Percentiles rank a stretch among this genome's conserved stretches.
These are phyloP conservation scores for Colletotrichum eremochloae DNA, from an alignment of 2,329 filamentous ascomycete genomes.

Conservation along the genomic window DNA sequence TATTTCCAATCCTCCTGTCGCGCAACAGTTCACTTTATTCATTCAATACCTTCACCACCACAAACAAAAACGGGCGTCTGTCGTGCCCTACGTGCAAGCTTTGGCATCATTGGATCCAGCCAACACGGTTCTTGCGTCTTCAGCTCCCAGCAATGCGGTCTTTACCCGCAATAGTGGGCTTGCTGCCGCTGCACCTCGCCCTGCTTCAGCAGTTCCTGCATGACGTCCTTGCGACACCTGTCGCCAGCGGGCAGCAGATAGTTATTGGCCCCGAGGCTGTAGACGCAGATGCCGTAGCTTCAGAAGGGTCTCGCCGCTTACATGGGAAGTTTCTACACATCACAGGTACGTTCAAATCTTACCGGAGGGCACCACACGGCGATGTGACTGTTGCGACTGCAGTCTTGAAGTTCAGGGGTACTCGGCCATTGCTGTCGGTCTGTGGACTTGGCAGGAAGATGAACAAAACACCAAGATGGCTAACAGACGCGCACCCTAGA, in stretches of 20 bases:
- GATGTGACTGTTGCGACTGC: not conserved
- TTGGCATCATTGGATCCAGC: constrained; percentile 9
- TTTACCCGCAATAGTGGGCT: constrained; percentile 42
- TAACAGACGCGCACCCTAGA: constrained; percentile 65
- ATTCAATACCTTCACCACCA: no score
- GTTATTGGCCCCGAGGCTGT: constrained; percentile 40
- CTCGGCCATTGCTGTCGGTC: constrained; percentile 19
- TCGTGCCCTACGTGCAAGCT: constrained; percentile 24
- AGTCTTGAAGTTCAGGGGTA: not conserved
- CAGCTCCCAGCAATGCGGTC: constrained; percentile 37
- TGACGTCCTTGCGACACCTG: constrained; percentile 41
- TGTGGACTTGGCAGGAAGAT: constrained; percentile 12
- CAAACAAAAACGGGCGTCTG: not conserved
- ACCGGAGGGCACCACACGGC: not conserved
- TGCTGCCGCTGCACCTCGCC: constrained; percentile 39
- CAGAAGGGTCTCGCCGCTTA: constrained; percentile 57
- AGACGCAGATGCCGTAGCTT: constrained; percentile 47
- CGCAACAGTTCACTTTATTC: constrained; percentile 8
- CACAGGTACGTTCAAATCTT: constrained; percentile 72
- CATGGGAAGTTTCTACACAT: constrained; percentile 88
- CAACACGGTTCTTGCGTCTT: constrained; percentile 9
- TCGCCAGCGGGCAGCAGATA: constrained; percentile 40
- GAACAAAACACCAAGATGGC: constrained; percentile 38
- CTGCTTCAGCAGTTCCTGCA: constrained; percentile 39
- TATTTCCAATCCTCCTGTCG: not conserved